These are phyloP conservation scores for Pulveroboletus frians DNA, from an alignment of 768 basidiomycete genomes.

Conservation along the genomic window DNA sequence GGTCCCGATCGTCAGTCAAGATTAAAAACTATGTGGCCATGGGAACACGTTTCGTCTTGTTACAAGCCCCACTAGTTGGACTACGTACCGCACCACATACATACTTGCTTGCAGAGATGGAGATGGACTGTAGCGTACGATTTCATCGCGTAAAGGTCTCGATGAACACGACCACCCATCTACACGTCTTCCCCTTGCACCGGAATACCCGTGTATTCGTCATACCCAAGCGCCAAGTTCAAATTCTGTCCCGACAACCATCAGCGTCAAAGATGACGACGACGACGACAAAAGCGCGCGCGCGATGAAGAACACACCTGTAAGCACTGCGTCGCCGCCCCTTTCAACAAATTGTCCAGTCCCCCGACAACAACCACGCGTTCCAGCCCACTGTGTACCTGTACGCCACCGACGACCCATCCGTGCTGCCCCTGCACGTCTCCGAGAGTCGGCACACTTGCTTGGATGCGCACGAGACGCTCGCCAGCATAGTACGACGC, in stretches of 20 bases:
- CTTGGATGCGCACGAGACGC: conserved; percentile 61
- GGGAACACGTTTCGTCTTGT: no score
- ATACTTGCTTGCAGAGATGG: neutral
- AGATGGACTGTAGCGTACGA: neutral
- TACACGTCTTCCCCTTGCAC: conserved; percentile 13
- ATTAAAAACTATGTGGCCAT: no score
- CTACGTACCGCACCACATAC: neutral
- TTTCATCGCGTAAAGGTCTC: neutral
- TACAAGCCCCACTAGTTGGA: no score
- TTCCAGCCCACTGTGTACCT: conserved; percentile 84
- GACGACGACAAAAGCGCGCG: neutral
- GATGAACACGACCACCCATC: neutral
- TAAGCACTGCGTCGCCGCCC: conserved; percentile 97
- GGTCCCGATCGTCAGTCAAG: no score
- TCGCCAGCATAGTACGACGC: conserved; percentile 74
- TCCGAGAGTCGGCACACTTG: conserved; percentile 64
- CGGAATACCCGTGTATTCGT: conserved; percentile 79
- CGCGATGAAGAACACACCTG: conserved; percentile 54
- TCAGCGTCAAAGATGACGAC: conserved; percentile 1
- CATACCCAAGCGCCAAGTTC: conserved; percentile 84
- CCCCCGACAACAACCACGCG: conserved; percentile 95
- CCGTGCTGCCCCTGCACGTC: conserved; percentile 83
- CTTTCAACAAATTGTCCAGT: conserved; percentile 94
- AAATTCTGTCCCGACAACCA: conserved; percentile 55
- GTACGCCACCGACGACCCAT: conserved; percentile 89